Conservation (phyloP, 345 rosid species). For the Aethionema arabicum region DNA sequence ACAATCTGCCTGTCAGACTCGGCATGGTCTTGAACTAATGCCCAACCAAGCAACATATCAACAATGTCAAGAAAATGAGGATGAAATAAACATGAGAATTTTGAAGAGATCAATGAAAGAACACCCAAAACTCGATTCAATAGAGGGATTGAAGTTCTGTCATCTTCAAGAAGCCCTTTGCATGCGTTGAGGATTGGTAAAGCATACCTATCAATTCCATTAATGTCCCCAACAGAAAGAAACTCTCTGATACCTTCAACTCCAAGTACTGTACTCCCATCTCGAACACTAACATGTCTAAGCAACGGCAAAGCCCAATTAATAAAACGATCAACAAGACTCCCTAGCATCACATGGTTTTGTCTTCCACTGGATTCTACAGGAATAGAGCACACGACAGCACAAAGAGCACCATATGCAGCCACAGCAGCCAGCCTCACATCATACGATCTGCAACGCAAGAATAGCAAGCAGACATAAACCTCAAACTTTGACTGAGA, state of each 20-base stretch:
- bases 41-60: slow-evolving; percentile 97
- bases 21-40: slow-evolving; percentile 73
- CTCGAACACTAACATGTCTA: slow-evolving; percentile 60
- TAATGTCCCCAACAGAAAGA: slow-evolving; percentile 68
- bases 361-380: slow-evolving; percentile 70
- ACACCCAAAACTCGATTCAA: slow-evolving; percentile 59
- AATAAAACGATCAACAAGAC: slow-evolving; percentile 76
- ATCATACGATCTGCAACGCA: slow-evolving; percentile 54
- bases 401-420: slow-evolving; percentile 77
- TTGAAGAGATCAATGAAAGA: slow-evolving; percentile 70
- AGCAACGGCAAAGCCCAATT: slow-evolving; percentile 85
- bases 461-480: slow-evolving; percentile 2
- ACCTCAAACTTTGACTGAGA: slow-evolving; percentile 12
- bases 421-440: slow-evolving; percentile 73
- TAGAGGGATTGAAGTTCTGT: slow-evolving; percentile 80
- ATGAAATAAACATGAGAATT: slow-evolving; percentile 69
- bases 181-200: slow-evolving; percentile 76
- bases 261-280: slow-evolving; percentile 65
- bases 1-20: slow-evolving; percentile 72
- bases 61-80: slow-evolving; percentile 88
- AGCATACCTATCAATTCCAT: slow-evolving; percentile 75
- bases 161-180: slow-evolving; percentile 89
- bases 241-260: slow-evolving; percentile 79
- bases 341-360: slow-evolving; percentile 70
- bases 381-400: slow-evolving; percentile 67